Evolutionary conservation across 1,139 yeast species (phyloP).

Genomic region (Sugiyamaella pinicola): DNA sequence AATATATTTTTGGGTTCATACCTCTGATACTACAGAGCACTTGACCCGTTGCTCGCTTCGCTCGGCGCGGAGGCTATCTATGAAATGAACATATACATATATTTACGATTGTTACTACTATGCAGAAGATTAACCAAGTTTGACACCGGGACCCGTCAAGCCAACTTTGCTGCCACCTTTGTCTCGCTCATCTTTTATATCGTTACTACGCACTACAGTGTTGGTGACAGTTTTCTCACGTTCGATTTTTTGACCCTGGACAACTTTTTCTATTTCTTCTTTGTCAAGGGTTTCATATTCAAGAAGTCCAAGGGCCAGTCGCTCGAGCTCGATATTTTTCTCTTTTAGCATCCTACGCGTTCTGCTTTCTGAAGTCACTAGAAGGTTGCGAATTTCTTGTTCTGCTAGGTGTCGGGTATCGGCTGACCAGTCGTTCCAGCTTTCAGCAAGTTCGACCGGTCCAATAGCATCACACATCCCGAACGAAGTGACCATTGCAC

Average conservation of each 20-base stretch:
- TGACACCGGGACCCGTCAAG: conserved; percentile 16
- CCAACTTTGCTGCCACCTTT: conserved; percentile 30
- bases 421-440: conserved; percentile 95
- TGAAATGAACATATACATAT: background rate
- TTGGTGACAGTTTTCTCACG: conserved; percentile 72
- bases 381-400: conserved; percentile 76
- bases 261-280: conserved; percentile 86
- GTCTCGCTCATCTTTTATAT: conserved; percentile 41
- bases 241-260: conserved; percentile 71
- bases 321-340: conserved; percentile 68
- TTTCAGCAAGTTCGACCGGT: conserved; percentile 79
- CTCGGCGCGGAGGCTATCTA: too few species aligned
- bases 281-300: conserved; percentile 94
- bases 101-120: conserved; percentile 10
- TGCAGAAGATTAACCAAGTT: conserved; percentile 16
- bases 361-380: conserved; percentile 76
- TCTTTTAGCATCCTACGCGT: conserved; percentile 68
- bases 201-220: conserved; percentile 64
- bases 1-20: too few species aligned
- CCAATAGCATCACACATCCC: conserved; percentile 97
- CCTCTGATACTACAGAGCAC: too few species aligned
- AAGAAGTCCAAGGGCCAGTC: conserved; percentile 89
- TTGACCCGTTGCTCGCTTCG: too few species aligned
- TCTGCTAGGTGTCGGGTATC: conserved; percentile 87
- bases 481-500: conserved; percentile 95